phyloP scores from a whole-genome alignment of 2,329 filamentous ascomycete species.

The Fusarium odoratissimum region DNA sequence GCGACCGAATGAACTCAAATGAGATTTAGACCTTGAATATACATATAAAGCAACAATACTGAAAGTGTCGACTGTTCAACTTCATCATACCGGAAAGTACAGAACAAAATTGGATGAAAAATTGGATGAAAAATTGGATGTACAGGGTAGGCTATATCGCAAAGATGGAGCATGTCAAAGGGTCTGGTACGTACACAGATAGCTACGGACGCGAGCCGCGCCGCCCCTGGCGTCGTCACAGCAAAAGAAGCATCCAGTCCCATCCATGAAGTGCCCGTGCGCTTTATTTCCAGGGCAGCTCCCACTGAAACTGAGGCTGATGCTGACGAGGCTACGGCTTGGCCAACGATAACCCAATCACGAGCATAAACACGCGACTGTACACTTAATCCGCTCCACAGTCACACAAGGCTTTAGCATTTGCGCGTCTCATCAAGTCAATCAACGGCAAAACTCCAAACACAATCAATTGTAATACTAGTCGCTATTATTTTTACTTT shows the following conservation, averaged over 20 bases:
- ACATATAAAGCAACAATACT: background rate
- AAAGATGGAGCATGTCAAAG: background rate
- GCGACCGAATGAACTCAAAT: too few relatives aligned
- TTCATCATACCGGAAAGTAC: background rate
- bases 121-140: too few relatives aligned
- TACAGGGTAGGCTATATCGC: slow-evolving; percentile 2
- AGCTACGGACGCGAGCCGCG: slow-evolving; percentile 14
- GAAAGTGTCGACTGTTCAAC: background rate
- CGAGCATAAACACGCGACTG: slow-evolving; percentile 32
- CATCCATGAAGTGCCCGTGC: background rate
- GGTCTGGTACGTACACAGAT: background rate
- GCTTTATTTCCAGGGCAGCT: slow-evolving; percentile 9
- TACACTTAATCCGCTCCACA: slow-evolving; percentile 29
- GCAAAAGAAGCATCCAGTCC: background rate
- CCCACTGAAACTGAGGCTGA: background rate
- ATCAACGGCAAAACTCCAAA: slow-evolving; percentile 9
- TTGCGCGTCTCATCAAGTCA: slow-evolving; percentile 21
- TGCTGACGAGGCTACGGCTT: slow-evolving; percentile 23
- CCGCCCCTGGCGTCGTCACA: slow-evolving; percentile 6
- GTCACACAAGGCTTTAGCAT: slow-evolving; percentile 36
- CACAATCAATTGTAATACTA: slow-evolving; percentile 20
- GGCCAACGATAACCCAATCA: slow-evolving; percentile 21
- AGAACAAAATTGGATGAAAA: background rate
- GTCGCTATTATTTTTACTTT: slow-evolving; percentile 1
- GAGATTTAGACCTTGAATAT: background rate